A percentile compares a stretch with the other conserved stretches of the same genome.
Conservation (phyloP, 176 grass and related monocot genomes). For the Rhynchospora pubera region DNA sequence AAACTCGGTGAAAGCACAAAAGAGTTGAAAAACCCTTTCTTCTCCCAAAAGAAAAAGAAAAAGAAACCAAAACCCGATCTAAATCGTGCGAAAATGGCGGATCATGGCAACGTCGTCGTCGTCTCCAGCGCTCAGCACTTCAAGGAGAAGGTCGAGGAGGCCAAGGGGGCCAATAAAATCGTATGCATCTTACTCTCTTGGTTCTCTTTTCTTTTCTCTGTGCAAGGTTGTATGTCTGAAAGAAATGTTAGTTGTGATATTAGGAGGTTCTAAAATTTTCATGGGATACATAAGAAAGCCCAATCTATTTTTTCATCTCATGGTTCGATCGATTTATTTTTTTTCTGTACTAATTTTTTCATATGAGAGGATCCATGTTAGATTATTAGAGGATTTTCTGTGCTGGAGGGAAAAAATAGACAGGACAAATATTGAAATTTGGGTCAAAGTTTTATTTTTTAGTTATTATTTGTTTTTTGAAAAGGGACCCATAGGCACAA, state of each 20-base stretch:
- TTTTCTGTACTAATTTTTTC: too few species aligned
- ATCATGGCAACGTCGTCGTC: conserved; percentile 9
- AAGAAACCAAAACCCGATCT: background rate
- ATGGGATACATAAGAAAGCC: background rate
- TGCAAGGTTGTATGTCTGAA: too few species aligned
- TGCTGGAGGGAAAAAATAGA: too few species aligned
- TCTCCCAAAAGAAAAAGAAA: background rate
- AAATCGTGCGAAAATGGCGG: background rate
- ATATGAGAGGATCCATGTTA: too few species aligned
- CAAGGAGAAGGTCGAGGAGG: background rate
- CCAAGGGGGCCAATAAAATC: background rate
- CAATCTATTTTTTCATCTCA: background rate
- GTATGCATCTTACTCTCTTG: background rate
- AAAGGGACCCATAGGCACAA: too few species aligned
- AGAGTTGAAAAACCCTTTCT: background rate
- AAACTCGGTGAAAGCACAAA: background rate
- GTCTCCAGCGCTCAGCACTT: background rate
- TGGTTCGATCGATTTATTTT: too few species aligned
- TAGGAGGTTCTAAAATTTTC: background rate
- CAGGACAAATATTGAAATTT: background rate
- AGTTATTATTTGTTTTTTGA: background rate
- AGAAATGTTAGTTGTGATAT: too few species aligned
- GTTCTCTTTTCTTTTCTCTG: too few species aligned
- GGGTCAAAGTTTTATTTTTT: background rate
- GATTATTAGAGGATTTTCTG: too few species aligned